A percentile compares a stretch with the other conserved stretches of the same genome.
Conservation (phyloP, 2,329 filamentous ascomycete genomes). For the Colletotrichum gloeosporioides region DNA sequence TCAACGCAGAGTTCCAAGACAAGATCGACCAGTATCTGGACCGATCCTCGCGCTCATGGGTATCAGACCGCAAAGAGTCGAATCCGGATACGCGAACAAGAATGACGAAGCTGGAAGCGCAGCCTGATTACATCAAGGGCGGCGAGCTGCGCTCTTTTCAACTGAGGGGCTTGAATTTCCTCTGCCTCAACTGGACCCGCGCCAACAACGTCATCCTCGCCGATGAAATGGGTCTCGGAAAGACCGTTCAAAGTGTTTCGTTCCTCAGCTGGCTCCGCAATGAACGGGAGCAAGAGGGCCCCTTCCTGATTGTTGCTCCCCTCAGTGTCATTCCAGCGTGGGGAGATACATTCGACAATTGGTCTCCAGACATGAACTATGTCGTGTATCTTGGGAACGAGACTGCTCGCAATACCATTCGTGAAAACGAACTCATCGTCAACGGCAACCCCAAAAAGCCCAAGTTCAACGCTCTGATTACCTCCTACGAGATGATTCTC, state of each 20-base stretch:
- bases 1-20: conserved; percentile 80
- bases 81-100: conserved; percentile 76
- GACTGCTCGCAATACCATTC: conserved; percentile 83
- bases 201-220: conserved; percentile 96
- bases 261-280: conserved; percentile 98
- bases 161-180: conserved; percentile 90
- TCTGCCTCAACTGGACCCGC: conserved; percentile 94
- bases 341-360: conserved; percentile 97
- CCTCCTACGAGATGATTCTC: conserved; percentile 96
- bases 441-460: conserved; percentile 87
- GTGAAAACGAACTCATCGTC: conserved; percentile 86
- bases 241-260: conserved; percentile 96
- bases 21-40: conserved; percentile 93
- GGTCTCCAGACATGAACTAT: conserved; percentile 96
- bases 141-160: conserved; percentile 93
- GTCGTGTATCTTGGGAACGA: conserved; percentile 95
- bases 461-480: conserved; percentile 97
- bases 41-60: conserved; percentile 79
- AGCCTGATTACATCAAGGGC: conserved; percentile 83
- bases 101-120: conserved; percentile 76
- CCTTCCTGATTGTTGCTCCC: conserved; percentile 96
- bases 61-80: conserved; percentile 79
- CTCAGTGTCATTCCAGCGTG: conserved; percentile 97
- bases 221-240: conserved; percentile 98
- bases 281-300: conserved; percentile 86